A percentile compares a stretch with the other conserved stretches of the same genome.
Evolutionary conservation across 1,139 yeast species (phyloP).

Genomic region (Yamadazyma triangularis): DNA sequence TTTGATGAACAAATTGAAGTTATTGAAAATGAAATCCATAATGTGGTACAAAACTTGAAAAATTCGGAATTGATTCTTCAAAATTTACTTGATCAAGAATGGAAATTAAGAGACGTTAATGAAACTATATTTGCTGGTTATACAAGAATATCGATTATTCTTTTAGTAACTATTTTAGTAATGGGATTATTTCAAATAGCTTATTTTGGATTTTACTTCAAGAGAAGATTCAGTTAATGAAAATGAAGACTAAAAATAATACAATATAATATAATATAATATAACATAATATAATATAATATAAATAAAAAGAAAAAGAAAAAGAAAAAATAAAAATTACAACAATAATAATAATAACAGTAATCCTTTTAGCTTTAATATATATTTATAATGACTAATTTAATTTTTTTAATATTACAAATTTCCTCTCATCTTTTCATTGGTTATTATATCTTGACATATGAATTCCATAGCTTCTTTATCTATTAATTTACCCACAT

Average conservation of each 20-base stretch:
- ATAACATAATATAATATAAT: too few relatives aligned
- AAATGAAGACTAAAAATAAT: too few relatives aligned
- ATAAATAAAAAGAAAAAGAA: too few relatives aligned
- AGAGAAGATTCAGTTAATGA: too few relatives aligned
- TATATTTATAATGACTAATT: conserved; percentile 1
- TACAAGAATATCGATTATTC: conserved; percentile 22
- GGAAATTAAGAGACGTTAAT: conserved; percentile 33
- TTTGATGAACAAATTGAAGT: conserved; percentile 28
- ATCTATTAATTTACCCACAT: conserved; percentile 70
- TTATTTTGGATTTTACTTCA: conserved; percentile 25
- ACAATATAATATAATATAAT: too few relatives aligned
- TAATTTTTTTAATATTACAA: too few relatives aligned
- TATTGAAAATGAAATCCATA: conserved; percentile 28
- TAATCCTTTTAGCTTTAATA: conserved; percentile 1
- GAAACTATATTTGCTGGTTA: conserved; percentile 35
- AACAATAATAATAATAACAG: too few relatives aligned
- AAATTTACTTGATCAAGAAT: conserved; percentile 31
- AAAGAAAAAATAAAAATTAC: too few relatives aligned
- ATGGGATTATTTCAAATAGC: conserved; percentile 29
- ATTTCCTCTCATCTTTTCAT: conserved; percentile 70
- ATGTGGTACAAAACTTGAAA: conserved; percentile 25
- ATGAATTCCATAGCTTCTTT: conserved; percentile 70
- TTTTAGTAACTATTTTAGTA: conserved; percentile 23
- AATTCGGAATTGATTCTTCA: conserved; percentile 23
- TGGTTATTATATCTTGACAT: conserved; percentile 70